Evolutionary conservation across 345 rosid genomes (phyloP), one percentile per base, ranked within the genome.

Genomic region (Angophora floribunda): DNA sequence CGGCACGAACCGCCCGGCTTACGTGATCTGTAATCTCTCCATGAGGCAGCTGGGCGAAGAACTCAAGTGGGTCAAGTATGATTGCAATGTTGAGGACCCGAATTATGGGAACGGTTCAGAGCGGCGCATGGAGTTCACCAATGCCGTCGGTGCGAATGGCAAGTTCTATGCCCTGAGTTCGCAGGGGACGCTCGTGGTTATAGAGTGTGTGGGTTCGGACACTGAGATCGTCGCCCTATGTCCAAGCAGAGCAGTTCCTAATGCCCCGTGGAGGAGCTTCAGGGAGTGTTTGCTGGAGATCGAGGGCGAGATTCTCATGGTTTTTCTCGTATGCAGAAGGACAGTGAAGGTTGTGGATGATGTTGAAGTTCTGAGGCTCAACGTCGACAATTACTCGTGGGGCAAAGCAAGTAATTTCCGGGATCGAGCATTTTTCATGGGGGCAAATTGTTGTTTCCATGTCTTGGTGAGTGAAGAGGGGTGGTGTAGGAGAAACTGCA

Each of bases 121-220:
- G 14, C 21, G 52, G 51, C 85, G 36, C 4, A 53, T 90, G 88
- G 49, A 80, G 51, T 90, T 93, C 24, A 82, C 91, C 9, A 90
- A 91, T 87, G 93, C 90, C 6, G 85, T 93, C 21, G 88, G 92
- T 86, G 82, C 85, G 36, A 57, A 80, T 19, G 92, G 87, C 16
- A 93, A 86, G 86, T 91, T 93, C 57, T 92, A 90, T 85, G 92
- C 86, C 17, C 63, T 92, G 90, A 91, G 94, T 67, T 30, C 86
- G 86, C 87, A 90, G 57, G 92, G 93, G 85, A 91, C 92, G 0
- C 88, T 91, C 9, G 92, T 90, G 3, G 90, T 90, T 67, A 86
- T 93, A 1, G 92, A 89, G 51, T 53, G 57, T 50, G 53, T 47
- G 59, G 88, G 78, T 85, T 63, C 44, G 82, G n/a, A 82, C 85